These are phyloP conservation scores for Didymosphaeria variabile DNA, from an alignment of 2,329 filamentous ascomycete genomes.

Conservation along the genomic window DNA sequence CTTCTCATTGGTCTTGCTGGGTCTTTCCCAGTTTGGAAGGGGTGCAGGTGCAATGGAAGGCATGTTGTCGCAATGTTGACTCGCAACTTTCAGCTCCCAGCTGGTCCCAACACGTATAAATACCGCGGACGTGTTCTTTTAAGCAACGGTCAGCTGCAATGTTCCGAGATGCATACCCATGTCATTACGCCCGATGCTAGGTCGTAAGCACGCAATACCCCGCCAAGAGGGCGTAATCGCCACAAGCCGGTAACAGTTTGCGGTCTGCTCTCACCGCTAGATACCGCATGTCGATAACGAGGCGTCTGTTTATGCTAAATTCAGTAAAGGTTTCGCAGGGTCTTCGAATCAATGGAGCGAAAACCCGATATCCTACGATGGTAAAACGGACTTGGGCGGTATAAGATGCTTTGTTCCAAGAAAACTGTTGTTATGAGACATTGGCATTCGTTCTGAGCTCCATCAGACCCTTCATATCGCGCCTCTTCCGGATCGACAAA, in stretches of 20 bases:
- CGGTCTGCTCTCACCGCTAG: background rate
- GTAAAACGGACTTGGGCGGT: background rate
- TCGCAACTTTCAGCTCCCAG: background rate
- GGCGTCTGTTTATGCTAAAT: background rate
- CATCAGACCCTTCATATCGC: no score
- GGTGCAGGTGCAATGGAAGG: constrained; percentile 29
- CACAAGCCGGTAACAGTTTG: background rate
- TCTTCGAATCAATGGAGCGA: background rate
- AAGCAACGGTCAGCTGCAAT: background rate
- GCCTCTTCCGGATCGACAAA: no score
- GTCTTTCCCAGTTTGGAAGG: constrained; percentile 39
- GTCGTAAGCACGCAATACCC: constrained; percentile 36
- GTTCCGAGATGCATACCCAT: constrained; percentile 20
- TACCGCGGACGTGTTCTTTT: background rate
- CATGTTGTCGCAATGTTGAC: constrained; percentile 24
- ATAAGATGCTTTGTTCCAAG: background rate
- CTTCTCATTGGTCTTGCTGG: constrained; percentile 32
- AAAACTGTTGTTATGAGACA: no score
- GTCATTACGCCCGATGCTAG: constrained; percentile 21
- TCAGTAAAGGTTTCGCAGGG: background rate
- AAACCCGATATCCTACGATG: background rate
- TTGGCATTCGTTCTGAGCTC: background rate
- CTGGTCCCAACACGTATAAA: background rate
- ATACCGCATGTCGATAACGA: background rate
- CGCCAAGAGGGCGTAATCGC: constrained; percentile 34